Evolutionary conservation across 2,329 filamentous ascomycete genomes (phyloP), one percentile per base, ranked within the genome.

Genomic region (Aspergillus persii): DNA sequence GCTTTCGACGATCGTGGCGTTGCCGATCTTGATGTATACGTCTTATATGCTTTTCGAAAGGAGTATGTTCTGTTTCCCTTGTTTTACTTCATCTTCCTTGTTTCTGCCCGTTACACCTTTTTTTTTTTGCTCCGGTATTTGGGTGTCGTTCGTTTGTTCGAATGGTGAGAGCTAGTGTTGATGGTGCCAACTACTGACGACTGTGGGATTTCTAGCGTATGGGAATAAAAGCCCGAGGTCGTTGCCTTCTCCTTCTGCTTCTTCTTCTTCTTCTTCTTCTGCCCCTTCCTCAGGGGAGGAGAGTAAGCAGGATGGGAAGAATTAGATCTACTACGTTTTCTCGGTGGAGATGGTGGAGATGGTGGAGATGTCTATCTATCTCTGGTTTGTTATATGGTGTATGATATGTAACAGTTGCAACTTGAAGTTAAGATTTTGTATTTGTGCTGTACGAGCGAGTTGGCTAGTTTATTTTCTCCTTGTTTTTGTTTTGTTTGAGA

Each of bases 11-110:
- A 74, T 74, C 51, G 72, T 74, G 41, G 72, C 68, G 8, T 50
- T 74, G 50, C 72, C 72, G 30, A 66, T 74, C 57, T 46, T 72
- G 15, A 57, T 74, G 61, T 69, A 67, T 61, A 73, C 71, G 7
- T 73, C 72, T 33, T 74, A 64, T 55, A 63, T 71, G 54, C 61
- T 74, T 44, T 74, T 66, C 65, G 71, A 74, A 50, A 61, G 72
- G 44, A 61, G 72, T 74, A 33, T 66, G 71, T 47, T 8, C 29
- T 50, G n/a, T 15, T 27, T 9, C 6, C 44, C 6, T 29, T 36
- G 3, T 54, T 48, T 39, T 53, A 36, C 29, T 46, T 41, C 7
- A 6, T 12, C 2, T n/a, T 39, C 18, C 18, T 2, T 39, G 12
- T 39, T 39, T 15, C 36, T n/a, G 7, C 36, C 36, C 12, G 3